A percentile compares a stretch with the other conserved stretches of the same genome.
Conservation (phyloP, 768 basidiomycete species). For the Rhodotorula babjevae region DNA sequence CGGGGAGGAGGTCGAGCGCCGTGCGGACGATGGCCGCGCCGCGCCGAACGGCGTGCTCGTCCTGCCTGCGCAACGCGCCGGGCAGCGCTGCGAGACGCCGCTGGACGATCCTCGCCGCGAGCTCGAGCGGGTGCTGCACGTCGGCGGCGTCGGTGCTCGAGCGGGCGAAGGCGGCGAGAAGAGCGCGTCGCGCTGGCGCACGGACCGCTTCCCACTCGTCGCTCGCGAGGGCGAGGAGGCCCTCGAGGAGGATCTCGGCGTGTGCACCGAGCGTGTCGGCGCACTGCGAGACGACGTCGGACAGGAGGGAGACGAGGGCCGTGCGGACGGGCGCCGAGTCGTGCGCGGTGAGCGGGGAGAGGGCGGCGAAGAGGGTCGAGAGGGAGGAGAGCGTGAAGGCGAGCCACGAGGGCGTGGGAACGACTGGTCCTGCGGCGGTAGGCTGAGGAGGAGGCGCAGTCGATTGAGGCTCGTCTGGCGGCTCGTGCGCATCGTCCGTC, state of each 20-base stretch:
- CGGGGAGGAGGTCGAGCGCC: constrained; percentile 56
- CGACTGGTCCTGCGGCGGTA: constrained; percentile 7
- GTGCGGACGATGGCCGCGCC: constrained; percentile 64
- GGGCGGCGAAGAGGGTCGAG: constrained; percentile 70
- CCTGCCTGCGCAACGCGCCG: constrained; percentile 62
- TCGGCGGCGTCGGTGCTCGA: constrained; percentile 45
- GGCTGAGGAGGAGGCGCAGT: background rate
- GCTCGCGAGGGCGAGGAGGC: constrained; percentile 64
- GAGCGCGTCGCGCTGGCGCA: constrained; percentile 51
- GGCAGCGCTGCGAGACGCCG: constrained; percentile 69
- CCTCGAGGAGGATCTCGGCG: constrained; percentile 25
- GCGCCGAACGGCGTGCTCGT: constrained; percentile 71
- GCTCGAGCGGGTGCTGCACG: constrained; percentile 24
- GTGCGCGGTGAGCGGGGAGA: constrained; percentile 68
- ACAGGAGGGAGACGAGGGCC: constrained; percentile 58
- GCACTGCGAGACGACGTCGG: constrained; percentile 52
- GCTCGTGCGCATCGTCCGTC: background rate
- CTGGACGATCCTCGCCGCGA: constrained; percentile 59
- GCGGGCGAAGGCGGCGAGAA: constrained; percentile 52
- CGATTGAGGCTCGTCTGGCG: background rate
- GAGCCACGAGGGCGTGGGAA: constrained; percentile 70
- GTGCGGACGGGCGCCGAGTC: constrained; percentile 62
- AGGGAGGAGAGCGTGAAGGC: constrained; percentile 75
- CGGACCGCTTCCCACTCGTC: constrained; percentile 59
- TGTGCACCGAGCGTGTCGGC: constrained; percentile 3